These are phyloP conservation scores for Firmiana major DNA, from an alignment of 345 rosid genomes.

Conservation along the genomic window DNA sequence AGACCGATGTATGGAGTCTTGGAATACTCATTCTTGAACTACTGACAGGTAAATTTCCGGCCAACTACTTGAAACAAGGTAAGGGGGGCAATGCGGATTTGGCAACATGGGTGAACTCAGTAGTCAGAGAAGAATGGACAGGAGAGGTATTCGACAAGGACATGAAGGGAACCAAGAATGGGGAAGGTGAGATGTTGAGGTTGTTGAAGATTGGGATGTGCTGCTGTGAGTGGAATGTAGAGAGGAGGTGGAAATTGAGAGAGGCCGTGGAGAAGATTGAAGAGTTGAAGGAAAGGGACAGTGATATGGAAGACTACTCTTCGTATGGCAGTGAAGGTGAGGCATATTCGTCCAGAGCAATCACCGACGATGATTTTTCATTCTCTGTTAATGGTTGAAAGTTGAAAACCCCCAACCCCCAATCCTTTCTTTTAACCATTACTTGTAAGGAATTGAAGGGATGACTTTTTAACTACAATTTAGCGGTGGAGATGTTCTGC, in stretches of 20 bases:
- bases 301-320: conserved; percentile 48
- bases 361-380: conserved; percentile 54
- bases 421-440: too few relatives aligned
- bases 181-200: conserved; percentile 74
- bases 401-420: background rate
- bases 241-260: conserved; percentile 62
- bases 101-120: conserved; percentile 75
- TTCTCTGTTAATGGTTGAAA: conserved; percentile 26
- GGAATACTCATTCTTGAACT: conserved; percentile 84
- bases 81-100: conserved; percentile 50
- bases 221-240: conserved; percentile 73
- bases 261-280: conserved; percentile 55
- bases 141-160: conserved; percentile 83
- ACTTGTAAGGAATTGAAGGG: too few relatives aligned
- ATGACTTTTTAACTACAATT: too few relatives aligned
- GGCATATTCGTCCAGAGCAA: conserved; percentile 42
- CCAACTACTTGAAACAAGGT: conserved; percentile 61
- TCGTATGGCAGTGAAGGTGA: conserved; percentile 61
- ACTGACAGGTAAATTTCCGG: conserved; percentile 82
- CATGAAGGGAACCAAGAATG: conserved; percentile 53
- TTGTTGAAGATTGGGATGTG: conserved; percentile 80
- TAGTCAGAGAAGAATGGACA: conserved; percentile 75
- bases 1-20: conserved; percentile 82
- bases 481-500: too few relatives aligned
- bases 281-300: conserved; percentile 51